Conservation (phyloP, 306 rosid genomes). For the Prunus kanzakura region DNA sequence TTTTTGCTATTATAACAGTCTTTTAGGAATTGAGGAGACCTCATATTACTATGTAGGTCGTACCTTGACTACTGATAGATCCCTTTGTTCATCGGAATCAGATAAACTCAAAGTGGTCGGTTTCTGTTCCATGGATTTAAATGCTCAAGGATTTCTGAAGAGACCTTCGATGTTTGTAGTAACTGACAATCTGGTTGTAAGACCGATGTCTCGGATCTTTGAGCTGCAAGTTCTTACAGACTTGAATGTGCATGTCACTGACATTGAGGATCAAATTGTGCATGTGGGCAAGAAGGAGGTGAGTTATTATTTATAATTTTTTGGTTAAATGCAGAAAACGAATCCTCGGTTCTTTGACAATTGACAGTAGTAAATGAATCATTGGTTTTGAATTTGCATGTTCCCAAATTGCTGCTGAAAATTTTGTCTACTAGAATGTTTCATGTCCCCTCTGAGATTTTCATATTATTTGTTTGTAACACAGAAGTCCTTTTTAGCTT, state of each 20-base stretch:
- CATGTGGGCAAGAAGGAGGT: constrained; percentile 14
- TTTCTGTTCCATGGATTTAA: not conserved
- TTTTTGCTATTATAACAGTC: not conserved
- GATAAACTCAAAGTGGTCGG: not conserved
- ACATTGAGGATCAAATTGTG: constrained; percentile 12
- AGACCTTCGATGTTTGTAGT: not conserved
- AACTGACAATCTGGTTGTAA: constrained; percentile 10
- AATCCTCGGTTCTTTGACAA: too few relatives aligned
- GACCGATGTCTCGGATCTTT: not conserved
- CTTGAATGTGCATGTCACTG: constrained; percentile 4
- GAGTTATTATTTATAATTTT: not conserved
- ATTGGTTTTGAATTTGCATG: too few relatives aligned
- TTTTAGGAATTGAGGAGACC: not conserved
- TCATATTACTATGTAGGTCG: not conserved
- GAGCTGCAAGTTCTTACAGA: not conserved
- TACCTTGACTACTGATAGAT: not conserved
- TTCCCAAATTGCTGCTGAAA: too few relatives aligned
- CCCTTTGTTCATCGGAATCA: not conserved
- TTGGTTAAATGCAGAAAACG: not conserved
- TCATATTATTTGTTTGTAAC: too few relatives aligned
- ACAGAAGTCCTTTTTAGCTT: too few relatives aligned
- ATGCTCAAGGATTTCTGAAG: not conserved
- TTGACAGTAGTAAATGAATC: too few relatives aligned
- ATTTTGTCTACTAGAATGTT: too few relatives aligned
- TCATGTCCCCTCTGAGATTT: too few relatives aligned